Evolutionary conservation across 768 basidiomycete species (phyloP).

Genomic region (Mycena venus): DNA sequence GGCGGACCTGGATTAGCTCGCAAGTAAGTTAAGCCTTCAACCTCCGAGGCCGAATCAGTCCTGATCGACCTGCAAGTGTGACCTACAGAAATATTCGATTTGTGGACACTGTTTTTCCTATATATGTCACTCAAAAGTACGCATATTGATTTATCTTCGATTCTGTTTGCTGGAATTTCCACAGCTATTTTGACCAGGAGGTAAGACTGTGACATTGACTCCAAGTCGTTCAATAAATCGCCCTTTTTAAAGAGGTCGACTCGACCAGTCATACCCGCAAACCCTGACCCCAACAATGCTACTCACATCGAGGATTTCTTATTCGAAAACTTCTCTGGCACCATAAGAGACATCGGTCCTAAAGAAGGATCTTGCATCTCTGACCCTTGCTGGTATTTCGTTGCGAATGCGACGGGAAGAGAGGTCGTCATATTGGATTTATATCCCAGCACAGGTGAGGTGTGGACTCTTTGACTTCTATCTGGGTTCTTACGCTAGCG

Average conservation of each 20-base stretch:
- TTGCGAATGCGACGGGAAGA: slow-evolving; percentile 27
- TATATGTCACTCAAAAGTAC: slow-evolving; percentile 29
- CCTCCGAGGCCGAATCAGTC: neutral
- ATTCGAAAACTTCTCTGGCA: slow-evolving; percentile 25
- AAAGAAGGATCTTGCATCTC: slow-evolving; percentile 26
- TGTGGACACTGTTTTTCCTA: slow-evolving; percentile 23
- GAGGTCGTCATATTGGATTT: slow-evolving; percentile 25
- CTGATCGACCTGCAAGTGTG: slow-evolving; percentile 21
- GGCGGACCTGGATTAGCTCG: slow-evolving; percentile 51
- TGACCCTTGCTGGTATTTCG: slow-evolving; percentile 22
- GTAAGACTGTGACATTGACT: slow-evolving; percentile 2
- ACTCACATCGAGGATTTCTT: slow-evolving; percentile 22
- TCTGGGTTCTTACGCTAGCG: slow-evolving; percentile 15
- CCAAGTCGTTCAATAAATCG: slow-evolving; percentile 2
- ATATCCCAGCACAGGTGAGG: slow-evolving; percentile 21
- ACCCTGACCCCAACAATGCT: slow-evolving; percentile 21
- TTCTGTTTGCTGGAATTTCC: slow-evolving; percentile 4
- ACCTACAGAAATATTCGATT: slow-evolving; percentile 26
- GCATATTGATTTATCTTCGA: slow-evolving; percentile 7
- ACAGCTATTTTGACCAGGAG: slow-evolving; percentile 24
- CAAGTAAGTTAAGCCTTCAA: slow-evolving; percentile 43
- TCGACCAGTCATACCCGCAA: slow-evolving; percentile 20
- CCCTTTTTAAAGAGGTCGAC: slow-evolving; percentile 1
- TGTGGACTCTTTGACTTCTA: slow-evolving; percentile 11
- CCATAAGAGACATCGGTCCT: slow-evolving; percentile 21